Conservation (phyloP, 441 rosid species). For the Croton setiger region DNA sequence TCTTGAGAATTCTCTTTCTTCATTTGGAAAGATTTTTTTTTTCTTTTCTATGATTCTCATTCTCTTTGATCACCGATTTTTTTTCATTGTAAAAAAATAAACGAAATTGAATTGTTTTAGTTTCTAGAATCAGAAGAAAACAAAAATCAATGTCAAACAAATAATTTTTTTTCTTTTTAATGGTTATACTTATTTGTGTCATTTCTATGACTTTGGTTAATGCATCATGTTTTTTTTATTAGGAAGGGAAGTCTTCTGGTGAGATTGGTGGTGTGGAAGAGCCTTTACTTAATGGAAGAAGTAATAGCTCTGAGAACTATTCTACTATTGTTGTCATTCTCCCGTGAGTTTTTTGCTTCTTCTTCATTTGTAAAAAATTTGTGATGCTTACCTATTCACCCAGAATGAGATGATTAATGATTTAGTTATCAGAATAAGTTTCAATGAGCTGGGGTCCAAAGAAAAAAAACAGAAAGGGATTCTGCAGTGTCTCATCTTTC, state of each 20-base stretch:
- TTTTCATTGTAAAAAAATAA: too few species aligned
- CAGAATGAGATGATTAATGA: too few species aligned
- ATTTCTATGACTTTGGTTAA: not conserved
- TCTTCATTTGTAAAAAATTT: too few species aligned
- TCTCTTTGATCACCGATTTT: slow-evolving; percentile 6
- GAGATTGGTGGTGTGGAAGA: slow-evolving; percentile 57
- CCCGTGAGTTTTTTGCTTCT: slow-evolving; percentile 56
- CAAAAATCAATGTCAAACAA: not conserved
- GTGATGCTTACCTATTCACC: too few species aligned
- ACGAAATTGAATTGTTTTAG: too few species aligned
- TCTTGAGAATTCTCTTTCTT: slow-evolving; percentile 45
- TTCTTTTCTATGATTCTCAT: not conserved
- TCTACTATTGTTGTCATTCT: slow-evolving; percentile 59
- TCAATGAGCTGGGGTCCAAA: too few species aligned
- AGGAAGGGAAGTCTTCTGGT: slow-evolving; percentile 63
- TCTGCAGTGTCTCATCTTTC: too few species aligned
- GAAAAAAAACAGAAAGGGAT: too few species aligned
- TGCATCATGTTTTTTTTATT: not conserved
- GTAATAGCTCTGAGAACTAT: slow-evolving; percentile 45
- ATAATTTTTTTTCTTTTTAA: not conserved
- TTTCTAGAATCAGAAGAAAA: too few species aligned
- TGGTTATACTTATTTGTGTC: not conserved
- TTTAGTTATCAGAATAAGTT: too few species aligned
- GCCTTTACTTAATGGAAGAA: slow-evolving; percentile 62
- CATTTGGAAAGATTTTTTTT: slow-evolving; percentile 42